A percentile compares a stretch with the other conserved stretches of the same genome.
These are phyloP conservation scores for Vachellia pachyceras DNA, from an alignment of 306 rosid genomes.

Conservation along the genomic window DNA sequence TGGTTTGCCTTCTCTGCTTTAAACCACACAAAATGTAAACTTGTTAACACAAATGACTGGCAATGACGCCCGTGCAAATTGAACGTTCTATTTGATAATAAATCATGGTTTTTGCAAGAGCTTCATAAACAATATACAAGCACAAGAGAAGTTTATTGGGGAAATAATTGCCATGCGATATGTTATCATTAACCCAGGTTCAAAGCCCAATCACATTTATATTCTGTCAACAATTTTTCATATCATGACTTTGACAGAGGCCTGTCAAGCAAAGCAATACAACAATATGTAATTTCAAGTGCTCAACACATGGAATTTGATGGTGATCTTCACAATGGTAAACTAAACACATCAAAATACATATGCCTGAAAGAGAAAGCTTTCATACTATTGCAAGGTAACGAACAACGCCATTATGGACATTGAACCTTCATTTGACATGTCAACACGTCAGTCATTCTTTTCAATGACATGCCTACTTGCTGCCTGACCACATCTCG, in stretches of 20 bases:
- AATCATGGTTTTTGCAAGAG: conserved; percentile 27
- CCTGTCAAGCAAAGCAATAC: conserved; percentile 1
- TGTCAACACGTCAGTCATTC: background rate
- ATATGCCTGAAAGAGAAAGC: background rate
- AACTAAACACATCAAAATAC: background rate
- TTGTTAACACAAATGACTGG: conserved; percentile 26
- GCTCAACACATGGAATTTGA: background rate
- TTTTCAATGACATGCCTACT: background rate
- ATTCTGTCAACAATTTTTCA: conserved; percentile 4
- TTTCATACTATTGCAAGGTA: background rate
- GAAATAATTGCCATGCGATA: background rate
- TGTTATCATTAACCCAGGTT: background rate
- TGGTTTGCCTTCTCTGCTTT: conserved; percentile 39
- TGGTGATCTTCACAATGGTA: background rate
- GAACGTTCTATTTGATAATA: conserved; percentile 13
- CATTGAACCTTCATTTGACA: background rate
- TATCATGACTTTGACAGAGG: conserved; percentile 6
- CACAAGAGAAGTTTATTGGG: background rate
- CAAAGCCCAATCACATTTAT: background rate
- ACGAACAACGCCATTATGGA: too few species aligned
- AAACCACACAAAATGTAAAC: conserved; percentile 39
- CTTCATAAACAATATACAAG: conserved; percentile 18
- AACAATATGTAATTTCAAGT: background rate
- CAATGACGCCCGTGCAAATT: conserved; percentile 25
- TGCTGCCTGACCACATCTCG: conserved; percentile 7